Evolutionary conservation across 2,329 filamentous ascomycete genomes (phyloP).

Genomic region (Trichoderma breve): DNA sequence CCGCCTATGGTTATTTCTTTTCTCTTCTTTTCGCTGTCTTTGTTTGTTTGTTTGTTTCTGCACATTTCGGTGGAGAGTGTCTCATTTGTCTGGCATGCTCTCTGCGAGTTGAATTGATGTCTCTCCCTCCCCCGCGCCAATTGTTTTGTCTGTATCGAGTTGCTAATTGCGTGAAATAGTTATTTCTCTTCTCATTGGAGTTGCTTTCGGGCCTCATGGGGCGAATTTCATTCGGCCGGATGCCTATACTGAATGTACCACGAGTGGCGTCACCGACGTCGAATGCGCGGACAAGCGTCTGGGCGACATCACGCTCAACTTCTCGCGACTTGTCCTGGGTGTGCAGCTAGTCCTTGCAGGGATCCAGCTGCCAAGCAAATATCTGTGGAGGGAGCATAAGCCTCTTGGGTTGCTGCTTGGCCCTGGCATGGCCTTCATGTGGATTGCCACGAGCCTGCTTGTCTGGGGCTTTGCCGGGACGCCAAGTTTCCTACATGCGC

Average conservation of each 20-base stretch:
- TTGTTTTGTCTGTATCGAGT: background rate
- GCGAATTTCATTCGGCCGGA: slow-evolving; percentile 72
- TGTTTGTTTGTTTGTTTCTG: background rate
- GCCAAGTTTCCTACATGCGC: slow-evolving; percentile 71
- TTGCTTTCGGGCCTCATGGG: slow-evolving; percentile 75
- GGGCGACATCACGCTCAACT: slow-evolving; percentile 74
- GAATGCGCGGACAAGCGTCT: slow-evolving; percentile 56
- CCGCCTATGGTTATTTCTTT: background rate
- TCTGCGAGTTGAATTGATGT: background rate
- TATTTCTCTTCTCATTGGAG: slow-evolving; percentile 76
- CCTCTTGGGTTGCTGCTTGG: slow-evolving; percentile 72
- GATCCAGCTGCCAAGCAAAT: slow-evolving; percentile 81
- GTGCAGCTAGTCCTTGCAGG: slow-evolving; percentile 88
- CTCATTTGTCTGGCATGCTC: background rate
- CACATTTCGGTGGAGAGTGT: background rate
- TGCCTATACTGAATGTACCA: slow-evolving; percentile 61
- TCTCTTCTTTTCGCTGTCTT: background rate
- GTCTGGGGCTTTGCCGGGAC: slow-evolving; percentile 74
- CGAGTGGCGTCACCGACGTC: slow-evolving; percentile 22
- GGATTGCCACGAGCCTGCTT: slow-evolving; percentile 75
- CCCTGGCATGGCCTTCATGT: slow-evolving; percentile 84
- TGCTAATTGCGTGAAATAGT: slow-evolving; percentile 48
- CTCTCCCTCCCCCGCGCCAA: background rate
- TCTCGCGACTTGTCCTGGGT: slow-evolving; percentile 81
- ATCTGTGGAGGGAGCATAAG: slow-evolving; percentile 76